Base-by-base conservation (phyloP, 2,329 filamentous ascomycete species). In the Ilyonectria robusta region DNA sequence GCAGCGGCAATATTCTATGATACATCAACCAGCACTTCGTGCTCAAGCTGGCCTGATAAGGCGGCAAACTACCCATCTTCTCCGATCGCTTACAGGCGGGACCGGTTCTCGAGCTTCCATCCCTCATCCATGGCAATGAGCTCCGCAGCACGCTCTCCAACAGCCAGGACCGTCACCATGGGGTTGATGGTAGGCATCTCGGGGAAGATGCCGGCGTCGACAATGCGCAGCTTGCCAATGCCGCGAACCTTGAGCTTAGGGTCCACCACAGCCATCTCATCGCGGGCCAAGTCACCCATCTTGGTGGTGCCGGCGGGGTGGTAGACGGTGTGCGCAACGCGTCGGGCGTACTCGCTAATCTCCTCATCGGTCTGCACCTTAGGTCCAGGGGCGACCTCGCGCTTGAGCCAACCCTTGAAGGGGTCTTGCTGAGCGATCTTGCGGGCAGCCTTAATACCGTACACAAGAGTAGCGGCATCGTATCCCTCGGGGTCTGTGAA, bases 241-340 rank as follows among this genome's bases (percentile, higher is more conserved):
- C 93, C 94, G 31, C 89, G 86, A 33, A 97, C 84, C 82, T 88
- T 92, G 69, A 97, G 82, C 77, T 91, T 85, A 29, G 87, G 86
- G 77, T 96, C 92, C n/a, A 97, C 94, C 21, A 97, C 94, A 6
- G 93, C 94, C 79, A 91, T 82, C 56, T 88, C 82, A 78, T 97
- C 93, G 59, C 84, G 87, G 62, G 79, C 80, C 6, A 92, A 82
- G 76, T 95, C 90, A 37, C 94, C 94, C 94, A 97, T 97, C 86
- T 94, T 94, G 62, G 94, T 96, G 19, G 94, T 97, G 59, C 94
- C 94, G 13, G 93, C 92, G 0, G 94, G 94, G 81, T 97, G 94
- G 82, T 97, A 97, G 33, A 97, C 94, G 2, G 94, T 97, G 81
- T 97, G 94, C 5, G 94, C 94, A 6, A 88, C 94, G 51, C 90